Base-by-base conservation (phyloP, 768 basidiomycete genomes). In the Atractiella rhizophila region DNA sequence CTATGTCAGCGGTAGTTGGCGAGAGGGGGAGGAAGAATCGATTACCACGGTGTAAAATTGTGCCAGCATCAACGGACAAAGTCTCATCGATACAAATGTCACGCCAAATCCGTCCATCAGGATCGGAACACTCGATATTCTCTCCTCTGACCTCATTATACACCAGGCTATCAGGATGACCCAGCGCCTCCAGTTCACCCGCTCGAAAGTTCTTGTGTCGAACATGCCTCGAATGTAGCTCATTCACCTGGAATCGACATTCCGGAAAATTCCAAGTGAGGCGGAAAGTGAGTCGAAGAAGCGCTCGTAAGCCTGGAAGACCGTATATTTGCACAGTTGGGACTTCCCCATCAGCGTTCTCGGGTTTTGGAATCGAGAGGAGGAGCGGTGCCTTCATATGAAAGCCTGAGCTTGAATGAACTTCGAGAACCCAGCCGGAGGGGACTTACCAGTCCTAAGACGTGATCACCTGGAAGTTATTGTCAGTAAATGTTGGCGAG, bases 311-410 rank as follows among this genome's bases (percentile, higher is more conserved):
- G 21, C 81, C 80, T 11, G 70, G 68, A 0, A 78, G 81, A 0
- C 81, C 80, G 53, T 73, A 83, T 20, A 85, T 64, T 35, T 81
- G 69, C 26, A 82, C 61, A 28, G 58, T n/a, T n/a, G n/a, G n/a
- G n/a, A n/a, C n/a, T n/a, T n/a, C n/a, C n/a, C n/a, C n/a, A n/a
- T n/a, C n/a, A n/a, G n/a, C n/a, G n/a, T n/a, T n/a, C n/a, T n/a
- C n/a, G n/a, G n/a, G n/a, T n/a, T n/a, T n/a, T n/a, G n/a, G n/a
- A n/a, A n/a, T n/a, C n/a, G n/a, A n/a, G n/a, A n/a, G n/a, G n/a
- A n/a, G n/a, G n/a, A n/a, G n/a, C n/a, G n/a, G n/a, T n/a, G n/a
- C n/a, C n/a, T n/a, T n/a, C n/a, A n/a, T n/a, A n/a, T n/a, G n/a
- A n/a, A n/a, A n/a, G n/a, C n/a, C n/a, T n/a, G n/a, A n/a, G n/a